Conservation (phyloP, 441 rosid species). For the Dalechampia spathulata region DNA sequence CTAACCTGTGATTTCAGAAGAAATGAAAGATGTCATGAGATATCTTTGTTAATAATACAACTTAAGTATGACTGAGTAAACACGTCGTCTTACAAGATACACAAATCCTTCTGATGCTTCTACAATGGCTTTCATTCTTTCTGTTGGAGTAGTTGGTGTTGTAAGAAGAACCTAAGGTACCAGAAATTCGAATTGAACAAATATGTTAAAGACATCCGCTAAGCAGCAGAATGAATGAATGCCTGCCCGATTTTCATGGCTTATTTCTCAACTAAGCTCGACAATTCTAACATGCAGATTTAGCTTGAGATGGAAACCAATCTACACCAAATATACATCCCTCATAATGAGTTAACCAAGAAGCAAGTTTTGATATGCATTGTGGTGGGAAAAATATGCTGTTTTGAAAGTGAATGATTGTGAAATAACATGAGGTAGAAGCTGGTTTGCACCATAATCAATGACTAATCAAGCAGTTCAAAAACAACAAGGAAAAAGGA, state of each 20-base stretch:
- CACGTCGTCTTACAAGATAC: conserved; percentile 55
- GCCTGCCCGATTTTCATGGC: neutral
- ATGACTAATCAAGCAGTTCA: too few species aligned
- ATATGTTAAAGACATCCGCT: conserved; percentile 1
- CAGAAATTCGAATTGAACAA: conserved; percentile 7
- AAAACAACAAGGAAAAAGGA: too few species aligned
- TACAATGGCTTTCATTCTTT: conserved; percentile 80
- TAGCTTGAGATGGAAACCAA: neutral
- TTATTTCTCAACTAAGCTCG: neutral
- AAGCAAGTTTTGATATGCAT: too few species aligned
- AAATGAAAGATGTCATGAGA: conserved; percentile 4
- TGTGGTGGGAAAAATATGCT: too few species aligned
- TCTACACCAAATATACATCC: neutral
- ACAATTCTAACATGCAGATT: too few species aligned
- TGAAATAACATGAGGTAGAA: too few species aligned
- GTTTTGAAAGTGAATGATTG: too few species aligned
- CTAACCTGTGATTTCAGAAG: conserved; percentile 54
- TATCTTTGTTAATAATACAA: neutral
- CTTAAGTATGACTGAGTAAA: neutral
- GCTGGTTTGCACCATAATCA: too few species aligned
- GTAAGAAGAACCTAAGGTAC: conserved; percentile 68
- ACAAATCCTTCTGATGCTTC: conserved; percentile 87
- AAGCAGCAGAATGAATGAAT: too few species aligned
- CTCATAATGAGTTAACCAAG: too few species aligned
- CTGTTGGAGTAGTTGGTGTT: conserved; percentile 86